These are phyloP conservation scores for Ustilago tritici DNA, from an alignment of 1,284 basidiomycete species.

Conservation along the genomic window DNA sequence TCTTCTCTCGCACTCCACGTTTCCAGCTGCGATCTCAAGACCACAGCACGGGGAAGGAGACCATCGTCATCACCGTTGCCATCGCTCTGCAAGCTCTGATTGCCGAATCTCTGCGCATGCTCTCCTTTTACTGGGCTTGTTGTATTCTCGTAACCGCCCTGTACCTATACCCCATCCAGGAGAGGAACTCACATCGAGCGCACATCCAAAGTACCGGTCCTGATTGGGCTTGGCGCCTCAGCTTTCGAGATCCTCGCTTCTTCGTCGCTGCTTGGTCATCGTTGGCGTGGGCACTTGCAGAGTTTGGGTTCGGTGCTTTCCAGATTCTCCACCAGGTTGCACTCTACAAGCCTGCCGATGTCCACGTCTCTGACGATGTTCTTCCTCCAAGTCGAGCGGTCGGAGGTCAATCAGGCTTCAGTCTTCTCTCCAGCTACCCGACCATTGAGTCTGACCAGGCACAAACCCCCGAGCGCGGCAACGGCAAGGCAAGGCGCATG, in stretches of 20 bases:
- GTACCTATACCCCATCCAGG: constrained; percentile 48
- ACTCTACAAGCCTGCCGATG: constrained; percentile 39
- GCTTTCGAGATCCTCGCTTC: constrained; percentile 46
- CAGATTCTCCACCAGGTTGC: constrained; percentile 50
- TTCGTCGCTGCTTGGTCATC: constrained; percentile 47
- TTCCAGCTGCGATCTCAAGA: constrained; percentile 21
- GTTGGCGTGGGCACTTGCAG: constrained; percentile 45
- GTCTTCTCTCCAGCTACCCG: constrained; percentile 34
- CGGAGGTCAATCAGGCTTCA: constrained; percentile 38
- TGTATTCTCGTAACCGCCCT: constrained; percentile 48
- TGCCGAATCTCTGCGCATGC: constrained; percentile 35
- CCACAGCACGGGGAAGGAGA: constrained; percentile 20
- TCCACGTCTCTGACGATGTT: background rate
- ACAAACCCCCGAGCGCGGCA: constrained; percentile 25
- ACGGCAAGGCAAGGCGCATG: constrained; percentile 36
- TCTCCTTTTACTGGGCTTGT: constrained; percentile 50
- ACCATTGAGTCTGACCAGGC: constrained; percentile 11
- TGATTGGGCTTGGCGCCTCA: constrained; percentile 47
- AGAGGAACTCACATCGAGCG: constrained; percentile 17
- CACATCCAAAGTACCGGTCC: constrained; percentile 9
- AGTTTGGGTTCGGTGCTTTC: constrained; percentile 40
- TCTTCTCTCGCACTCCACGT: constrained; percentile 24
- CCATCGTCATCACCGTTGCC: constrained; percentile 31
- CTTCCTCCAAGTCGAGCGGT: background rate
- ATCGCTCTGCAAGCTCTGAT: constrained; percentile 46